Evolutionary conservation across 441 rosid genomes (phyloP).

Genomic region (Codiaeum variegatum): DNA sequence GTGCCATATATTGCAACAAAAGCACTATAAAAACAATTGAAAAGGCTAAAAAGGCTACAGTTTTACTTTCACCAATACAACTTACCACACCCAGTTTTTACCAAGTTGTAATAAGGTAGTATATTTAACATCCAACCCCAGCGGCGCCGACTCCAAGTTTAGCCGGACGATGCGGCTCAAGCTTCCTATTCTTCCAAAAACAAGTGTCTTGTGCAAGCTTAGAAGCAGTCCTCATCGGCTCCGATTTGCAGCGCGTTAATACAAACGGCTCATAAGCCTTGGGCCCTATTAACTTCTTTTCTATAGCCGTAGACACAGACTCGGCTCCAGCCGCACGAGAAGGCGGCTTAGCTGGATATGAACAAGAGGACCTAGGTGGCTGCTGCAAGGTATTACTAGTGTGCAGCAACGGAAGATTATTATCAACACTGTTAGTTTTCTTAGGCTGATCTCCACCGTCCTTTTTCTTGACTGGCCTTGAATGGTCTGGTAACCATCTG

Average conservation of each 20-base stretch:
- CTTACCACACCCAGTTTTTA: constrained; percentile 27
- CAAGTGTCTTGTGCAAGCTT: constrained; percentile 72
- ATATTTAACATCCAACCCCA: constrained; percentile 38
- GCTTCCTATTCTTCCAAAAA: constrained; percentile 86
- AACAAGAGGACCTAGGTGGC: constrained; percentile 77
- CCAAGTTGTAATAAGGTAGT: not conserved
- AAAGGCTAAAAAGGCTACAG: constrained; percentile 8
- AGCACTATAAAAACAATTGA: constrained; percentile 8
- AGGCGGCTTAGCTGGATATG: constrained; percentile 50
- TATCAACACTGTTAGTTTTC: constrained; percentile 34
- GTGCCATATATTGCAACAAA: constrained; percentile 11
- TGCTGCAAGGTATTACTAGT: constrained; percentile 35
- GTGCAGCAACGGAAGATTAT: constrained; percentile 34
- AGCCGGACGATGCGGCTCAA: constrained; percentile 66
- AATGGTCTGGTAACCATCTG: constrained; percentile 60
- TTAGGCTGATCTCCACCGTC: constrained; percentile 41
- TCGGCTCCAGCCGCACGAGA: constrained; percentile 30
- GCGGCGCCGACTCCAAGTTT: constrained; percentile 62
- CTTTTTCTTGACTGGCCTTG: constrained; percentile 38
- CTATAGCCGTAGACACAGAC: constrained; percentile 43
- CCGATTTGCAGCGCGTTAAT: constrained; percentile 86
- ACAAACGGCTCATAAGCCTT: constrained; percentile 60
- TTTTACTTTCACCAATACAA: constrained; percentile 21
- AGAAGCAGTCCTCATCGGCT: constrained; percentile 63
- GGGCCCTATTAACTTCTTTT: constrained; percentile 50